Base-by-base conservation (phyloP, 352 stramenopile genomes). In the Thraustochytrium striatum region DNA sequence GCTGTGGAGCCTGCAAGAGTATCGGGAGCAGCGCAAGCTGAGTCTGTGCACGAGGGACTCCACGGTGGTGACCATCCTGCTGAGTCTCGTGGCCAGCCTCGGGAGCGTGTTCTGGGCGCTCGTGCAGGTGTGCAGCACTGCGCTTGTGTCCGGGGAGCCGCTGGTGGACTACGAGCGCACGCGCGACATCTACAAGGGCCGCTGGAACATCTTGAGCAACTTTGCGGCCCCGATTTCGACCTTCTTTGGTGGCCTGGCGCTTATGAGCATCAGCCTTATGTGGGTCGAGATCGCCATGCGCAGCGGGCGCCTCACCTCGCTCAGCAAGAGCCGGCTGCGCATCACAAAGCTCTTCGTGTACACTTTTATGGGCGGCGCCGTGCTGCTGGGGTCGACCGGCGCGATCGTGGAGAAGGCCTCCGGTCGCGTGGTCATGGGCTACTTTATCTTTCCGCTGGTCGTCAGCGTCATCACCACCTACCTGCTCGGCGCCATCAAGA, bases 261-360 rank as follows among this genome's bases (percentile, higher is more conserved):
- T 75, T 7, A 28, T 75, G 41, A 30, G 39, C 35, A 38, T 75
- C 16, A 62, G 44, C 30, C 50, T 75, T 9, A 75, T 38, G 1
- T 75, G 65, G 65, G 3, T 75, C 21, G 43, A 75, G 36, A 75
- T 75, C 41, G 32, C 65, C 50, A 41, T 75, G 28, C 65, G 41
- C 44, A 61, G 41, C n/a, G 65, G 65, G 1, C 43, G 65, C 21
- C 50, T 75, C 25, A 75, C 65, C 3, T 11, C 65, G 16, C 43
- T 55, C 39, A 30, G 53, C 35, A 52, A 28, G 35, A 53, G 35
- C 5, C 36, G 35, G 0, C 59, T 70, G 7, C 13, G 8, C 25
- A 38, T 38, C 7, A 57, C 59, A 0, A 25, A 33, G 13, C 16
- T 61, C 9, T 62, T 33, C 25, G 50, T 75, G 21, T 72, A 70